Conservation (phyloP, 2,329 filamentous ascomycete species). For the Beauveria australis region DNA sequence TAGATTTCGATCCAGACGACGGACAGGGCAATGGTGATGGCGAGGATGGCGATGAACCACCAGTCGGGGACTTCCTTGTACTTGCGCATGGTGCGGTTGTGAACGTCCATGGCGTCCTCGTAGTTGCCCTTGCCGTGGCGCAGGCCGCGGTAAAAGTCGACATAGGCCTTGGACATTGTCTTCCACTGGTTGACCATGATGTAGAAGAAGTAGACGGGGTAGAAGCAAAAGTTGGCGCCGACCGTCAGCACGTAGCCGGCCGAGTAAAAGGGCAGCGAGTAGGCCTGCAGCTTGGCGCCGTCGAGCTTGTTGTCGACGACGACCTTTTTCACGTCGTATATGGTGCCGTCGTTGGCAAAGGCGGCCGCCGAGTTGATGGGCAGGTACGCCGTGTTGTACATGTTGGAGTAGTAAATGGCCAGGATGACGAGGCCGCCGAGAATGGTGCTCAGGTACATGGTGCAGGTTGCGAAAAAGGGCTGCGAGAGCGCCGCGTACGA, state of each 20-base stretch:
- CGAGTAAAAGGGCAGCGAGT: slow-evolving; percentile 37
- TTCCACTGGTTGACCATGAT: slow-evolving; percentile 34
- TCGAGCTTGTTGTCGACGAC: slow-evolving; percentile 31
- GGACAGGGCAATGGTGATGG: slow-evolving; percentile 22
- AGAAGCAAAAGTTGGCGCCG: slow-evolving; percentile 36
- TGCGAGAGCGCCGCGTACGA: slow-evolving; percentile 29
- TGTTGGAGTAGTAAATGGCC: slow-evolving; percentile 34
- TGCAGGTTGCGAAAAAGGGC: slow-evolving; percentile 33
- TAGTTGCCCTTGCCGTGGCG: slow-evolving; percentile 32
- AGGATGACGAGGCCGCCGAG: slow-evolving; percentile 31
- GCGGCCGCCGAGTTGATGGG: slow-evolving; percentile 37
- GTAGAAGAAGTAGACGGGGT: slow-evolving; percentile 35
- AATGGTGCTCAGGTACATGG: slow-evolving; percentile 26
- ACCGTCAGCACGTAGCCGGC: slow-evolving; percentile 33
- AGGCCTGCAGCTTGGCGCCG: slow-evolving; percentile 29
- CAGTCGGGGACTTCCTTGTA: slow-evolving; percentile 38
- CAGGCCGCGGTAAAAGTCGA: slow-evolving; percentile 31
- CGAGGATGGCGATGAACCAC: slow-evolving; percentile 36
- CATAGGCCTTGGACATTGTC: slow-evolving; percentile 28
- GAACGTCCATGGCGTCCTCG: slow-evolving; percentile 32
- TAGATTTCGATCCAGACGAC: slow-evolving; percentile 20
- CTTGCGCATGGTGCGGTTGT: slow-evolving; percentile 31
- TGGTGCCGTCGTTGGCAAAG: slow-evolving; percentile 33
- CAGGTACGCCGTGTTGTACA: slow-evolving; percentile 35
- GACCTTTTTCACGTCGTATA: slow-evolving; percentile 28